Evolutionary conservation across 1,284 basidiomycete species (phyloP), one percentile per base, ranked within the genome.

Genomic region (Pholiota adiposa): DNA sequence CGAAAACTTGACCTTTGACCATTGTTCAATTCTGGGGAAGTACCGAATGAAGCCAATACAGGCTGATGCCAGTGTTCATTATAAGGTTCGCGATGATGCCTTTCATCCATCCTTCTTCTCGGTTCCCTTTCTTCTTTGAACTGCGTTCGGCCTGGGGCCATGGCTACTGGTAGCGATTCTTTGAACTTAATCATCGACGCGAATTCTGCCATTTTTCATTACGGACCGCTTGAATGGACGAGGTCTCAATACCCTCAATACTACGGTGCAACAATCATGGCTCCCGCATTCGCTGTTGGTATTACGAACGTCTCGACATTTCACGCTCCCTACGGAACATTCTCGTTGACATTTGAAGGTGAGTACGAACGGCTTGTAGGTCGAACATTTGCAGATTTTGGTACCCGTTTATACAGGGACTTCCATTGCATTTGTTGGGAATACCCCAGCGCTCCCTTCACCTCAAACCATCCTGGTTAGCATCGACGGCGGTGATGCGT

Each of bases 401-500:
- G 21, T 51, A 29, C 9, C 12, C 25, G 18, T 41, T 7, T 11
- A 11, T 11, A 19, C 27, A 65, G 64, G 64, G 16, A 57, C 36
- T 12, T 63, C 63, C 12, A 58, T 64, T 12, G 59, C 63, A 16
- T 67, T 67, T 41, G 40, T 59, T 25, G 66, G 66, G 9, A 67
- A 58, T 53, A 64, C 64, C 6, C 61, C 65, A 12, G 18, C 48
- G 2, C 27, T 19, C 5, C 4, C 36, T 5, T 50, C 43, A n/a
- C 54, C 62, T 8, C 65, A 67, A 51, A 62, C 52, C 29, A 53
- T 63, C 16, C 59, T 61, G 9, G 63, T 70, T 21, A 64, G 57
- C 18, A 69, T 69, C 25, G 66, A 71, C 23, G 64, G 62, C 2
- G 59, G 59, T n/a, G 40, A 51, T 5, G 33, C 62, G 18, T 66